phyloP scores from a whole-genome alignment of 108 stramenopile species.

The Cyclostephanos tholiformis region DNA sequence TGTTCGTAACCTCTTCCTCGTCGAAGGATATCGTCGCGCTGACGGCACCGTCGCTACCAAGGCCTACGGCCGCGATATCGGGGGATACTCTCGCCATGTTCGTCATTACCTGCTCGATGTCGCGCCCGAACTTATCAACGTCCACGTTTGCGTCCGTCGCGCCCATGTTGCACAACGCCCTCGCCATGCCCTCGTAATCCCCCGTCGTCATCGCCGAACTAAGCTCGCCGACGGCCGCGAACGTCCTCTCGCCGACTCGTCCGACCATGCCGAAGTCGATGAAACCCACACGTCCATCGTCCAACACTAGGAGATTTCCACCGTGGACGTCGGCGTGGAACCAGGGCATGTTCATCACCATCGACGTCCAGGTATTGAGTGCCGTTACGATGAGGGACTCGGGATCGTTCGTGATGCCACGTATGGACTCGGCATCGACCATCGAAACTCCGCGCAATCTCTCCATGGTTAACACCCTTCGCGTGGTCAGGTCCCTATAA shows the following conservation, averaged over 20 bases:
- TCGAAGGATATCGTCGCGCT: conserved; percentile 68
- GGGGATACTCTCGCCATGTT: conserved; percentile 76
- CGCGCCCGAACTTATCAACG: conserved; percentile 77
- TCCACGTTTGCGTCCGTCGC: conserved; percentile 91
- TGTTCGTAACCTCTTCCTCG: conserved; percentile 86
- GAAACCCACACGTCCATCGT: conserved; percentile 94
- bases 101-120: conserved; percentile 85
- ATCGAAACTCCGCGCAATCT: conserved; percentile 84
- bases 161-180: conserved; percentile 87
- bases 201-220: conserved; percentile 71
- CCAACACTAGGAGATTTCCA: conserved; percentile 78
- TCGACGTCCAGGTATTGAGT: conserved; percentile 92
- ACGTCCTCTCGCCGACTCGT: conserved; percentile 84
- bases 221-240: conserved; percentile 84
- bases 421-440: conserved; percentile 84
- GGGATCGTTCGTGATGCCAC: conserved; percentile 72
- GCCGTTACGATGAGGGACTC: conserved; percentile 89
- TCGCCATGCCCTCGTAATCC: conserved; percentile 89
- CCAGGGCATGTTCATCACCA: conserved; percentile 88
- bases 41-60: conserved; percentile 54
- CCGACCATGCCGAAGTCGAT: conserved; percentile 99
- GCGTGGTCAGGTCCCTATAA: conserved; percentile 66
- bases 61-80: conserved; percentile 65
- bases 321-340: conserved; percentile 99
- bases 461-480: conserved; percentile 93